These are phyloP conservation scores for Narthecium ossifragum DNA, from an alignment of 106 monocot species.

Conservation along the genomic window DNA sequence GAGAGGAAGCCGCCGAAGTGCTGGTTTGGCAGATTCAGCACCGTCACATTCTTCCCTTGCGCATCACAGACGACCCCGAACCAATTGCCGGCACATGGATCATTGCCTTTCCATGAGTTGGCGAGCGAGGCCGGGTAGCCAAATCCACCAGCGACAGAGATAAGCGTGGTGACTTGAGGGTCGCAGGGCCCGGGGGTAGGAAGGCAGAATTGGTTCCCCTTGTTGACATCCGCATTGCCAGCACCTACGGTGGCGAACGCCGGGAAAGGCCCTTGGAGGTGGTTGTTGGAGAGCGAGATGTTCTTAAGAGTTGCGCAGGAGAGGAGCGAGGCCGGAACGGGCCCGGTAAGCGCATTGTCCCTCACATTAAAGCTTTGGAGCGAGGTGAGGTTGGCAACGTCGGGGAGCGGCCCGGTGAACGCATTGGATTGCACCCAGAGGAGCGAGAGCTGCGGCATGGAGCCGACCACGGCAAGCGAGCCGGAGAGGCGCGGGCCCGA, in stretches of 20 bases:
- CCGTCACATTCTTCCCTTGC: constrained; percentile 27
- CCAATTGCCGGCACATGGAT: constrained; percentile 58
- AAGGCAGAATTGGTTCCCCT: constrained; percentile 70
- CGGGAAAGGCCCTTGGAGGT: constrained; percentile 75
- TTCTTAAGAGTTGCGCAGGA: constrained; percentile 21
- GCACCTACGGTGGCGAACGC: constrained; percentile 15
- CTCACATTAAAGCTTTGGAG: constrained; percentile 51
- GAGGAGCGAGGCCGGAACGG: constrained; percentile 45
- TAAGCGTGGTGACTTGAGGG: constrained; percentile 34
- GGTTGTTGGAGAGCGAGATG: constrained; percentile 60
- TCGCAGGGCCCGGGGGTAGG: constrained; percentile 41
- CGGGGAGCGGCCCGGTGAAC: constrained; percentile 82
- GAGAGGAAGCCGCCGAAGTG: constrained; percentile 53
- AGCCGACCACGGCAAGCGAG: constrained; percentile 45
- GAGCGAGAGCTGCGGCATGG: constrained; percentile 37
- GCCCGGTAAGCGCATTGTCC: constrained; percentile 72
- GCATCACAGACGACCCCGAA: constrained; percentile 44
- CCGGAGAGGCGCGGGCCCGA: constrained; percentile 41
- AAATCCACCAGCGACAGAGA: constrained; percentile 60
- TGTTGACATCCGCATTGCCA: constrained; percentile 26
- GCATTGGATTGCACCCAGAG: constrained; percentile 71
- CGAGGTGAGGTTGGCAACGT: constrained; percentile 52
- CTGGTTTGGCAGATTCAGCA: constrained; percentile 51
- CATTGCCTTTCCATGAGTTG: constrained; percentile 56
- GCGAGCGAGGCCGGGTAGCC: constrained; percentile 58